Evolutionary conservation across 164 flowering plant species (phyloP), one percentile per base, ranked within the genome.

Genomic region (Aristolochia fimbriata): DNA sequence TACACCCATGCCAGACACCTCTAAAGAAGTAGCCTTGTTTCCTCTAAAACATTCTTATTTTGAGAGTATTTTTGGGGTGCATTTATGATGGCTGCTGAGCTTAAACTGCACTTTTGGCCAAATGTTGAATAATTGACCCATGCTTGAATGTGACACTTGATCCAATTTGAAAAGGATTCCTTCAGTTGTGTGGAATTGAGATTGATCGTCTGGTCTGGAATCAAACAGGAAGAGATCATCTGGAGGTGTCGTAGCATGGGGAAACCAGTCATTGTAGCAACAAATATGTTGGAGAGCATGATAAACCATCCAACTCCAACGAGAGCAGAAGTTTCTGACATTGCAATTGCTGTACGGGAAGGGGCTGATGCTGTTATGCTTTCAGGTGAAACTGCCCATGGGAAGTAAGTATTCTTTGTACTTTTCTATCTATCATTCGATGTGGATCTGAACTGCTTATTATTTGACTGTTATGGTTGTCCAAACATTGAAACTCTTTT

Each of bases 241-340:
- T 78, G 81, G 77, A 80, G 74, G 76, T 94, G 97, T 58, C 85
- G 62, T 15, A 83, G 86, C 73, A 84, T 86, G 96, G 84, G 83
- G 55, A 94, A 94, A 70, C 86, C 99, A 48, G 99, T 94, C 12
- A 94, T 94, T 57, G 97, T 91, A n/a, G 99, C 99, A 47, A 94
- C 99, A 59, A 91, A 94, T 75, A 94, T 94, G 99, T 79, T 94
- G 58, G 97, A 94, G 66, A 91, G 97, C 83, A 94, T 94, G 99
- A 91, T 94, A 62, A 67, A 80, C 72, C 95, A 87, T 71, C 97
- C 99, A 60, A 94, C 93, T 49, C 99, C 99, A 17, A 94, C 99
- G 23, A 81, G 99, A 66, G 99, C 99, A 15, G 99, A 94, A 70
- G 99, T 94, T 21, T 91, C 99, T 67, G 99, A 94, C 71, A 91